Evolutionary conservation across 2,329 filamentous ascomycete species (phyloP), one percentile per base, ranked within the genome.

Genomic region (Daldinia eschscholtzii): DNA sequence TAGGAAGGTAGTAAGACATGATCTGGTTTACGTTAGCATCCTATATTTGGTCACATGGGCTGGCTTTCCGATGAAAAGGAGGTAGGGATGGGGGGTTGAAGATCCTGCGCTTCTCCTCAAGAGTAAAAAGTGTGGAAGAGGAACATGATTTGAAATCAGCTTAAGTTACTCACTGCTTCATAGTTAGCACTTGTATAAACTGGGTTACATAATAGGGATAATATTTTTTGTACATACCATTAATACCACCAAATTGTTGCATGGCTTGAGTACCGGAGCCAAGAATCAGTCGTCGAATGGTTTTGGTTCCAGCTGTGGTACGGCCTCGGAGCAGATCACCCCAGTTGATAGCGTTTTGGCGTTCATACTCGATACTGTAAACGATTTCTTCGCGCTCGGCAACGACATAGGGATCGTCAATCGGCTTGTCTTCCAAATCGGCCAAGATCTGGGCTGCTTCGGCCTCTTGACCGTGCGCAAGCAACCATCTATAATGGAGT

Each of bases 1-100:
- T 85, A 0, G 85, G 84, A 0, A 87, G 73, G 60, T 77, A 75
- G 48, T 76, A 75, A 37, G 70, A 73, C 68, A 74, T 70, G 46
- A 68, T 68, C 61, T 65, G 42, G 2, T 50, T 23, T 15, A 26
- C 12, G 56, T 69, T 59, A 71, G 64, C 7, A 56, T 30, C 1
- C 7, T 39, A 1, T 10, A 33, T n/a, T 30, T 9, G 18, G 35
- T 28, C 4, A 10, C 15, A 5, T 13, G 6, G 28, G 12, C 20
- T 9, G 46, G 18, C 3, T 42, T 6, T 48, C 28, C 10, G 3
- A 30, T 33, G 6, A 18, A 30, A 33, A 7, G 6, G 6, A 35
- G 33, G 6, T 35, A 9, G 28, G 26, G 4, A 3, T 33, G 18
- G 12, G 26, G 13, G 46, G 7, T 52, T 15, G 6, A 33, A 1